phyloP scores from a whole-genome alignment of 495 filamentous ascomycete genomes.

The Thermothielavioides terrestris region DNA sequence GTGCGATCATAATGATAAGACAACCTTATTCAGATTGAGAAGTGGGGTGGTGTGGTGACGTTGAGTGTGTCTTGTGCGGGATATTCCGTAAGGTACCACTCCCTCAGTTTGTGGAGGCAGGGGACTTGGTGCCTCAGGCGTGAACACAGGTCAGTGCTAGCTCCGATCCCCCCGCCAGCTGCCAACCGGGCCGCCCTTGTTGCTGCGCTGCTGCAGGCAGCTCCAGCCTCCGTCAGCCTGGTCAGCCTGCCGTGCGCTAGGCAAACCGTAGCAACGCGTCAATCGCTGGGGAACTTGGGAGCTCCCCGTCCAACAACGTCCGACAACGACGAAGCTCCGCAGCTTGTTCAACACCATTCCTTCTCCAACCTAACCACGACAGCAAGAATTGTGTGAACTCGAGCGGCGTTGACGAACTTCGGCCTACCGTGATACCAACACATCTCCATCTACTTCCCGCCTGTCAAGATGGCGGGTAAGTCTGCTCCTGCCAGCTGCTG shows the following conservation, averaged over 20 bases:
- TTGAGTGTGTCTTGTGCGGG: not conserved
- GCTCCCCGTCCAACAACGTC: constrained; percentile 17
- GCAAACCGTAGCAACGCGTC: constrained; percentile 37
- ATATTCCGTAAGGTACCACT: too few species aligned
- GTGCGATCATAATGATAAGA: constrained; percentile 20
- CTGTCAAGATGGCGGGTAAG: constrained; percentile 40
- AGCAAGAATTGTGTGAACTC: not conserved
- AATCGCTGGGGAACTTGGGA: constrained; percentile 22
- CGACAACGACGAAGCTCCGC: constrained; percentile 28
- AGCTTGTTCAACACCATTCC: constrained; percentile 14
- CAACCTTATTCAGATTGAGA: not conserved
- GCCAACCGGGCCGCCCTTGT: too few species aligned
- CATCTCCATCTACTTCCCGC: constrained; percentile 5
- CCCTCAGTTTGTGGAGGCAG: too few species aligned
- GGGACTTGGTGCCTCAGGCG: not conserved
- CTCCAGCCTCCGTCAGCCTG: constrained; percentile 17
- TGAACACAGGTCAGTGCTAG: too few species aligned
- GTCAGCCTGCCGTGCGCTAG: too few species aligned
- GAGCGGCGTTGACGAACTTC: not conserved
- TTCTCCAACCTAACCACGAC: not conserved
- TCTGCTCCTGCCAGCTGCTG: constrained; percentile 15
- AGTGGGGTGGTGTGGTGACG: not conserved
- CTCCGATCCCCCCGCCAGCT: too few species aligned
- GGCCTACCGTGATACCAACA: not conserved
- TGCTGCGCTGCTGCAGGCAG: constrained; percentile 14